Evolutionary conservation across 1,284 basidiomycete genomes (phyloP).

Genomic region (Leccinum ponderosum): DNA sequence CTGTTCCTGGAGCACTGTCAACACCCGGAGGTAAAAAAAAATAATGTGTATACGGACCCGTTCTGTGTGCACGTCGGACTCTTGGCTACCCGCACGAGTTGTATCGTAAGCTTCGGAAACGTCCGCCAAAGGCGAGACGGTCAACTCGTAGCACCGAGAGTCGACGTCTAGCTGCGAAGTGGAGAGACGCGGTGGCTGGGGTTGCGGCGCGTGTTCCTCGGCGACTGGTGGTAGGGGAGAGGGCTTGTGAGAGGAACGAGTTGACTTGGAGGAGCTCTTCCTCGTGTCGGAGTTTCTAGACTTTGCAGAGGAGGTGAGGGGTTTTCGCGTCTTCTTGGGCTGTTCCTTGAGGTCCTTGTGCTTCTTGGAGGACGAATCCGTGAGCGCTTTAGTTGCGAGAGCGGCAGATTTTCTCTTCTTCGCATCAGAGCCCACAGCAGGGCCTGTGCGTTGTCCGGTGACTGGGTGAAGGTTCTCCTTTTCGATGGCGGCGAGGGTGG

Average conservation of each 20-base stretch:
- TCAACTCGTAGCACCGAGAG: conserved; percentile 61
- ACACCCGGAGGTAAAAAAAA: conserved; percentile 3
- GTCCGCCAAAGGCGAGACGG: conserved; percentile 63
- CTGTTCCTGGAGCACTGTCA: conserved; percentile 40
- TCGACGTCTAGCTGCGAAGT: conserved; percentile 42
- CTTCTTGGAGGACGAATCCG: conserved; percentile 44
- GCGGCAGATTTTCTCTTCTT: conserved; percentile 68
- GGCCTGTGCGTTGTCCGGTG: conserved; percentile 58
- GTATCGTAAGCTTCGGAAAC: conserved; percentile 55
- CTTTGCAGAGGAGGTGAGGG: conserved; percentile 38
- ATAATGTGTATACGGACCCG: conserved; percentile 22
- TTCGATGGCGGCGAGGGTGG: conserved; percentile 46
- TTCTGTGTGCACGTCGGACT: conserved; percentile 23
- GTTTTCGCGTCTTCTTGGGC: conserved; percentile 58
- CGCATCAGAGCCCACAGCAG: conserved; percentile 34
- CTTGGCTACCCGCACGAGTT: conserved; percentile 39
- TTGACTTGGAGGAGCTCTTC: conserved; percentile 32
- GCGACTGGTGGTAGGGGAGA: conserved; percentile 46
- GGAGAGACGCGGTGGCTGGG: conserved; percentile 25
- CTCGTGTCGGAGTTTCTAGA: conserved; percentile 23
- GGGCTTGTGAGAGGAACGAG: conserved; percentile 39
- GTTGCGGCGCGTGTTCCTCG: conserved; percentile 42
- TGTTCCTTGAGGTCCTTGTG: conserved; percentile 45
- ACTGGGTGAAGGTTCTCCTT: conserved; percentile 78
- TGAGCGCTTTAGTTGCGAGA: conserved; percentile 51